A percentile compares a stretch with the other conserved stretches of the same genome.
Evolutionary conservation across 371 early-diverging fungal species (phyloP).

Genomic region (Blakeslea trispora): DNA sequence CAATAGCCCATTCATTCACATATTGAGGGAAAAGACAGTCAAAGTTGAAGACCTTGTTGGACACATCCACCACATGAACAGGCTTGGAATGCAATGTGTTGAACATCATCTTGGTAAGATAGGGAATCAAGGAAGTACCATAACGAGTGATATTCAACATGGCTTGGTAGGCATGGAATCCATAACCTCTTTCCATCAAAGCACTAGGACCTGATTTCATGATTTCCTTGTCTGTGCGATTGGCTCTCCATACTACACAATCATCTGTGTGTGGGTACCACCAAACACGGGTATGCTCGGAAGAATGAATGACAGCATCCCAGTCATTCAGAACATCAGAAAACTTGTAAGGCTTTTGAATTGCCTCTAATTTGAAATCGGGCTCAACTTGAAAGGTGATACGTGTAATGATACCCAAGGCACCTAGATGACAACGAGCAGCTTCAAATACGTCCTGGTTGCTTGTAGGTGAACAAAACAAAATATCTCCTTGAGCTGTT

Average conservation of each 20-base stretch:
- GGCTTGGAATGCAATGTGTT: slow-evolving; percentile 47
- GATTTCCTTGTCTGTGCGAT: slow-evolving; percentile 56
- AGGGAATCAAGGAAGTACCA: slow-evolving; percentile 61
- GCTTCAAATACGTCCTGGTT: slow-evolving; percentile 66
- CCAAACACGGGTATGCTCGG: slow-evolving; percentile 84
- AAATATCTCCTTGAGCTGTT: slow-evolving; percentile 55
- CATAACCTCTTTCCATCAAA: slow-evolving; percentile 56
- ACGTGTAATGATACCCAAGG: slow-evolving; percentile 74
- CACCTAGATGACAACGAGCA: slow-evolving; percentile 76
- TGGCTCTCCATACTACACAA: slow-evolving; percentile 77
- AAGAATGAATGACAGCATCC: slow-evolving; percentile 57
- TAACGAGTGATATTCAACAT: slow-evolving; percentile 65
- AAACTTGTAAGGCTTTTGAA: slow-evolving; percentile 67
- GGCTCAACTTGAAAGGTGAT: slow-evolving; percentile 75
- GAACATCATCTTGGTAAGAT: slow-evolving; percentile 59
- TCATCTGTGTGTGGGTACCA: slow-evolving; percentile 86
- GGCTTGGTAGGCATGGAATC: slow-evolving; percentile 69
- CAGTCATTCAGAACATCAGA: slow-evolving; percentile 60
- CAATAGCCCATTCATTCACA: slow-evolving; percentile 87
- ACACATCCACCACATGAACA: slow-evolving; percentile 61
- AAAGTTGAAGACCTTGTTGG: slow-evolving; percentile 79
- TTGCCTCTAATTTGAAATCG: slow-evolving; percentile 67
- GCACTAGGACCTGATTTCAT: slow-evolving; percentile 35
- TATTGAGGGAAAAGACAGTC: slow-evolving; percentile 86
- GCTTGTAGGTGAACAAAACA: slow-evolving; percentile 50